These are phyloP conservation scores for Solioccasus polychromus DNA, from an alignment of 768 basidiomycete species.

Conservation along the genomic window DNA sequence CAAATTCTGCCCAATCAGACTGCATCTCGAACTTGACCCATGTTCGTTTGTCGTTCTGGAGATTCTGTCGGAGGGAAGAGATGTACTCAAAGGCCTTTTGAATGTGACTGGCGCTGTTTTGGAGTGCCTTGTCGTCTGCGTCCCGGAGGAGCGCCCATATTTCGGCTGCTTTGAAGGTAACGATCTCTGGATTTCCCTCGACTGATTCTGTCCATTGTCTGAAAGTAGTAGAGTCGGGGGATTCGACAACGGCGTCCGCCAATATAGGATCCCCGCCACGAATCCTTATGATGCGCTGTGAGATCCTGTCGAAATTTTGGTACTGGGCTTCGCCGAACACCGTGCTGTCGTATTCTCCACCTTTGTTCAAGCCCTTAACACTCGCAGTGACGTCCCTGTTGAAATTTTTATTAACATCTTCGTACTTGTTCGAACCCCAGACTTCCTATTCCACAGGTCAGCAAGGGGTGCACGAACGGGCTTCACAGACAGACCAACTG, in stretches of 20 bases:
- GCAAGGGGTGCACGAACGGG: no score
- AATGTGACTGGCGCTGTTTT: slow-evolving; percentile 3
- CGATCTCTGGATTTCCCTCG: not conserved
- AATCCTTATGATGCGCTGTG: slow-evolving; percentile 5
- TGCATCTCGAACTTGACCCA: slow-evolving; percentile 2
- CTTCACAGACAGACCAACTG: not conserved
- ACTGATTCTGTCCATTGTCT: slow-evolving; percentile 2
- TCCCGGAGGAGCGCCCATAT: slow-evolving; percentile 5
- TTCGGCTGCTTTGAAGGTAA: not conserved
- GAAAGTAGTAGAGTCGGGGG: slow-evolving; percentile 1
- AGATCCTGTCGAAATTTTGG: slow-evolving; percentile 1
- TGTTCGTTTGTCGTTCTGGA: slow-evolving; percentile 2
- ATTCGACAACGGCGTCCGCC: not conserved
- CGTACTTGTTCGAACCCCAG: slow-evolving; percentile 8
- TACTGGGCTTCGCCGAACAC: slow-evolving; percentile 2
- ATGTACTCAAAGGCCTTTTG: slow-evolving; percentile 4
- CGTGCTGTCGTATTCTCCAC: slow-evolving; percentile 1
- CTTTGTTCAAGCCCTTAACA: slow-evolving; percentile 6
- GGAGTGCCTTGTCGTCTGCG: not conserved
- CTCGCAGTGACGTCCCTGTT: slow-evolving; percentile 6
- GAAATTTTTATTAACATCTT: slow-evolving; percentile 5
- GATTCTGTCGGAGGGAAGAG: slow-evolving; percentile 1
- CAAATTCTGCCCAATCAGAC: slow-evolving; percentile 2
- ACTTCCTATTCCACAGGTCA: slow-evolving; percentile 1
- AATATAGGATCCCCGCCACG: slow-evolving; percentile 1